Evolutionary conservation across 2,329 filamentous ascomycete species (phyloP).

Genomic region (Blumeria hordei): DNA sequence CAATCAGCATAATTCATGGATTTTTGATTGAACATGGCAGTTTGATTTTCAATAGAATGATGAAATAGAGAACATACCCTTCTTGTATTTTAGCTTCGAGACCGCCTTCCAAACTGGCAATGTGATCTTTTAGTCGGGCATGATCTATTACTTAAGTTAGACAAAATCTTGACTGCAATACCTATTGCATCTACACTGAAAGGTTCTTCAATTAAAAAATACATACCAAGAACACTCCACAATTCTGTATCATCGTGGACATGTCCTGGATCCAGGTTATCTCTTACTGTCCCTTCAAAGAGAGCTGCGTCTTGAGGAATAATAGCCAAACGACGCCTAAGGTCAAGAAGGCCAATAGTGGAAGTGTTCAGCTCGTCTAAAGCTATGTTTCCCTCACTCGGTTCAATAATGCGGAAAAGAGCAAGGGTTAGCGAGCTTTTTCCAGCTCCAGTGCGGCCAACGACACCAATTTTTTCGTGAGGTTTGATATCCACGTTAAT

Average conservation of each 20-base stretch:
- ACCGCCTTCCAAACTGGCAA: constrained; percentile 65
- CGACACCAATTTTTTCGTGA: constrained; percentile 93
- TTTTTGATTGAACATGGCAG: no score
- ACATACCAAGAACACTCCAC: constrained; percentile 79
- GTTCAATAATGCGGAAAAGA: constrained; percentile 88
- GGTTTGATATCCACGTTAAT: constrained; percentile 82
- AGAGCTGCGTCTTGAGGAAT: constrained; percentile 94
- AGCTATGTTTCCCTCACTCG: constrained; percentile 55
- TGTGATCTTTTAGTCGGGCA: constrained; percentile 76
- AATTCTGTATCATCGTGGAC: constrained; percentile 92
- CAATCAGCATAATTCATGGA: no score
- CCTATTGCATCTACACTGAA: constrained; percentile 4
- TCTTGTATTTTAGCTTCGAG: constrained; percentile 80
- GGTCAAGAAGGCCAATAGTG: constrained; percentile 67
- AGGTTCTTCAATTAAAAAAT: neutral
- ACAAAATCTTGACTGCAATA: constrained; percentile 3
- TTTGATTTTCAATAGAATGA: no score
- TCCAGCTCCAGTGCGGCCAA: constrained; percentile 84
- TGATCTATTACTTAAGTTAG: constrained; percentile 41
- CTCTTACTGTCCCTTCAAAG: constrained; percentile 78
- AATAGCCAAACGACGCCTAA: constrained; percentile 74
- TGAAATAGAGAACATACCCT: constrained; percentile 38
- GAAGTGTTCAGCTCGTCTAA: constrained; percentile 83
- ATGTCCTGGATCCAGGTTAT: constrained; percentile 86
- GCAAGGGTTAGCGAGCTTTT: constrained; percentile 87